Percentiles rank a stretch among this genome's conserved stretches.
These are phyloP conservation scores for Trametes elegans DNA, from an alignment of 768 basidiomycete genomes.

Conservation along the genomic window DNA sequence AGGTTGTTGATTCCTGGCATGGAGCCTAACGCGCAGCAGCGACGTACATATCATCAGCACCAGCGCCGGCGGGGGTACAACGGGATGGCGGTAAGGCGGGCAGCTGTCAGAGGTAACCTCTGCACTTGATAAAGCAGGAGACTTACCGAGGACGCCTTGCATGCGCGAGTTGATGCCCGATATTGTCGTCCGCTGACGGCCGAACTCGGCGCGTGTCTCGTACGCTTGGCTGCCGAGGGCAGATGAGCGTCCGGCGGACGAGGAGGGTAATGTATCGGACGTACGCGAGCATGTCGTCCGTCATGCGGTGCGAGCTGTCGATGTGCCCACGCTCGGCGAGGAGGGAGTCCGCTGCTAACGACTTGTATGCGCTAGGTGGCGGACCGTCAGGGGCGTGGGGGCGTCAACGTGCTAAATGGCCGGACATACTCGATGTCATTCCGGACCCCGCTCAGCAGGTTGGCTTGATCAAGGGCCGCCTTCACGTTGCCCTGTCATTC, in stretches of 20 bases:
- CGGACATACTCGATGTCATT: slow-evolving; percentile 88
- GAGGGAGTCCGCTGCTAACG: slow-evolving; percentile 82
- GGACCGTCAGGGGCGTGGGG: not conserved
- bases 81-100: not conserved
- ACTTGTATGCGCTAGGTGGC: slow-evolving; percentile 77
- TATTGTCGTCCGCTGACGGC: slow-evolving; percentile 73
- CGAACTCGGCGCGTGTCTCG: slow-evolving; percentile 92
- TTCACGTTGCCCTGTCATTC: slow-evolving; percentile 67
- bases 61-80: not conserved
- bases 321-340: slow-evolving; percentile 86
- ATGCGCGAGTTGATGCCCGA: slow-evolving; percentile 83
- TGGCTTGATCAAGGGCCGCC: slow-evolving; percentile 80
- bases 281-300: slow-evolving; percentile 86
- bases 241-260: not conserved
- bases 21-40: slow-evolving; percentile 47
- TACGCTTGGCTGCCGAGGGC: slow-evolving; percentile 79
- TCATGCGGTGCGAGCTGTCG: slow-evolving; percentile 93
- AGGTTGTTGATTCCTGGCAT: slow-evolving; percentile 96
- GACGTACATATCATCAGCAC: too few species aligned
- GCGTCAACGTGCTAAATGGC: not conserved
- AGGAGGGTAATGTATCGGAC: slow-evolving; percentile 25
- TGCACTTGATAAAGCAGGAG: not conserved
- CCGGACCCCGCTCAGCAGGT: slow-evolving; percentile 84
- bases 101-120: not conserved
- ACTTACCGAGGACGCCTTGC: slow-evolving; percentile 75